Evolutionary conservation across 73 alveolate genomes (phyloP).

Genomic region (Paraurostyla sp.): DNA sequence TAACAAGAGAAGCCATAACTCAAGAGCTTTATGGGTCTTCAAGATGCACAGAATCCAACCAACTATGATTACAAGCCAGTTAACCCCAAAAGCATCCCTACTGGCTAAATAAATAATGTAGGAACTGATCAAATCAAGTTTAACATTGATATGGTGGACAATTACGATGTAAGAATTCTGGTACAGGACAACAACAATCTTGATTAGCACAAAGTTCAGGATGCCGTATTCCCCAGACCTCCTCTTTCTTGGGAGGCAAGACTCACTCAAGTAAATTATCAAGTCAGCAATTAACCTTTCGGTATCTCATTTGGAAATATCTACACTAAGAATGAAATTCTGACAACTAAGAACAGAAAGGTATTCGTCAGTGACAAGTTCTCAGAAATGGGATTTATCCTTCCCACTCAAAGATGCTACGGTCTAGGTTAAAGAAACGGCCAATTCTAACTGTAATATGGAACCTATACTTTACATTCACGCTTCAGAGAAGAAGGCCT

Average conservation of each 20-base stretch:
- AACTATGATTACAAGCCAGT: constrained; percentile 48
- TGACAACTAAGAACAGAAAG: constrained; percentile 40
- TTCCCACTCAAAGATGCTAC: constrained; percentile 34
- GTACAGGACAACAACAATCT: not conserved
- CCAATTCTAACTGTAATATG: constrained; percentile 32
- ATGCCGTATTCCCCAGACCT: constrained; percentile 20
- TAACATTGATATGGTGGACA: constrained; percentile 13
- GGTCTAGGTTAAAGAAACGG: constrained; percentile 55
- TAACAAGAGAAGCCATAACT: not conserved
- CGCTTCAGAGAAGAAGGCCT: constrained; percentile 25
- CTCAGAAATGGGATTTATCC: constrained; percentile 54
- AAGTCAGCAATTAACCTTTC: not conserved
- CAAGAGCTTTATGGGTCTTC: not conserved
- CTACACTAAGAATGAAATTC: constrained; percentile 28
- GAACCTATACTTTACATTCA: constrained; percentile 21
- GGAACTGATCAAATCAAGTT: not conserved
- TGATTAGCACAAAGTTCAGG: not conserved
- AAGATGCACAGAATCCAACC: not conserved
- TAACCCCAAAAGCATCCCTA: not conserved
- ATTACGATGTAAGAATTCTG: not conserved
- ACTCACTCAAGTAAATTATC: constrained; percentile 7
- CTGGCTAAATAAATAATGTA: not conserved
- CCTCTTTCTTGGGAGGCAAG: constrained; percentile 32
- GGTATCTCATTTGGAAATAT: constrained; percentile 11
- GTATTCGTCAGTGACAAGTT: not conserved